phyloP scores from a whole-genome alignment of 257 asterid genomes.

The Ligustrum vulgare region DNA sequence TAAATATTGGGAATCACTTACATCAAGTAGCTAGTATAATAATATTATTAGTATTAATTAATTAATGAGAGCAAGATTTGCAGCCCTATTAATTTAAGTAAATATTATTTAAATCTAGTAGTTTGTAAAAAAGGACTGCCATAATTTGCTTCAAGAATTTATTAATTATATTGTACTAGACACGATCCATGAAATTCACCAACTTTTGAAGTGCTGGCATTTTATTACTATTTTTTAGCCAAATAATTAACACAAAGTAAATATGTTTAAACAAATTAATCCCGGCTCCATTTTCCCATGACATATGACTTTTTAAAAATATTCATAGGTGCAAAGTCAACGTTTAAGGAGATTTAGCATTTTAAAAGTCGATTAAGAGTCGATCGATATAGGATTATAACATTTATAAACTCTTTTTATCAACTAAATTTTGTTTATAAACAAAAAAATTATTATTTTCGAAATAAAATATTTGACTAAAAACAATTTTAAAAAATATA shows the following conservation, averaged over 20 bases:
- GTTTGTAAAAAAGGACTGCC: background rate
- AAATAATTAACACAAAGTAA: background rate
- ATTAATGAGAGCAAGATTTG: too few species aligned
- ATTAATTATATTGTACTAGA: background rate
- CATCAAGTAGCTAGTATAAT: background rate
- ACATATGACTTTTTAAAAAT: background rate
- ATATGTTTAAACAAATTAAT: background rate
- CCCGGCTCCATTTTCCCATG: background rate
- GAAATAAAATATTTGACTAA: too few species aligned
- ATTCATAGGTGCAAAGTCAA: background rate
- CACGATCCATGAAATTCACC: background rate
- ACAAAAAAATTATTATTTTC: too few species aligned
- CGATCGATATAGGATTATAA: too few species aligned
- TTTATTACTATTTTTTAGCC: background rate
- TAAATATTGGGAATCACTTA: background rate
- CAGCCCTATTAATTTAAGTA: too few species aligned
- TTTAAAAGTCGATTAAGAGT: too few species aligned
- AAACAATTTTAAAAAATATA: too few species aligned
- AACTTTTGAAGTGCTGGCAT: background rate
- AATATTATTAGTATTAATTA: background rate
- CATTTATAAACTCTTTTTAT: too few species aligned
- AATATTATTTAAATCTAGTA: too few species aligned
- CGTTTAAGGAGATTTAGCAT: background rate
- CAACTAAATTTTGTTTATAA: too few species aligned
- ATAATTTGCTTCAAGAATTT: background rate